Conservation (phyloP, 1,284 basidiomycete genomes). For the Blastosporella zonata region DNA sequence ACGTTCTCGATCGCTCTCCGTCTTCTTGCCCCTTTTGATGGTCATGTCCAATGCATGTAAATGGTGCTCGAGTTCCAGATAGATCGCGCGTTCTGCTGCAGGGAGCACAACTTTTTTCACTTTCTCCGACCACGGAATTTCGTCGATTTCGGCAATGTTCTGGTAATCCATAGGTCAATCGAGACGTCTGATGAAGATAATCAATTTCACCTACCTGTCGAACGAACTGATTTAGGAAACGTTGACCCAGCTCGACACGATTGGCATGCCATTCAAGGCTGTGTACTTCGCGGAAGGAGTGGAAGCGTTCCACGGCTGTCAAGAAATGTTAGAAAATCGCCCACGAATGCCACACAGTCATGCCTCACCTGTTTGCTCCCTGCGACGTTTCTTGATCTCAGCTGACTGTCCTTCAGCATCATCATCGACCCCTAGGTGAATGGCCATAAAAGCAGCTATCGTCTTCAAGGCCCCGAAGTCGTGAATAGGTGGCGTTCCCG, state of each 20-base stretch:
- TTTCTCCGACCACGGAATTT: slow-evolving; percentile 80
- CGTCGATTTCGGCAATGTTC: slow-evolving; percentile 96
- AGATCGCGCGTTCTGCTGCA: slow-evolving; percentile 92
- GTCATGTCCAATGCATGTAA: slow-evolving; percentile 87
- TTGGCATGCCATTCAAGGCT: slow-evolving; percentile 90
- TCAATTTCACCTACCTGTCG: slow-evolving; percentile 55
- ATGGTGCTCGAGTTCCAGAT: slow-evolving; percentile 94
- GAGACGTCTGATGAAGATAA: not conserved
- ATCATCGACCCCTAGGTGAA: slow-evolving; percentile 89
- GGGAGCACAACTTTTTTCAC: slow-evolving; percentile 74
- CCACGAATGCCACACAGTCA: not conserved
- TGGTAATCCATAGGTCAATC: slow-evolving; percentile 29
- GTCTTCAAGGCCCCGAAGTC: slow-evolving; percentile 91
- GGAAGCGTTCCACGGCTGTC: slow-evolving; percentile 88
- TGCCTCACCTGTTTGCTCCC: slow-evolving; percentile 77
- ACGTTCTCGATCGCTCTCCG: slow-evolving; percentile 87
- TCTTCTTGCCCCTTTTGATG: slow-evolving; percentile 81
- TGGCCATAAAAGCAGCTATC: slow-evolving; percentile 81
- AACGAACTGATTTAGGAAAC: slow-evolving; percentile 82
- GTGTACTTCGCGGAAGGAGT: slow-evolving; percentile 94
- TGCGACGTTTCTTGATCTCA: slow-evolving; percentile 74
- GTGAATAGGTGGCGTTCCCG: slow-evolving; percentile 90
- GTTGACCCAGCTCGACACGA: slow-evolving; percentile 80
- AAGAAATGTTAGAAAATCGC: slow-evolving; percentile 8
- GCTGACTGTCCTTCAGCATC: slow-evolving; percentile 79